These are phyloP conservation scores for Wickerhamiella cacticola DNA, from an alignment of 805 yeast species.

Conservation along the genomic window DNA sequence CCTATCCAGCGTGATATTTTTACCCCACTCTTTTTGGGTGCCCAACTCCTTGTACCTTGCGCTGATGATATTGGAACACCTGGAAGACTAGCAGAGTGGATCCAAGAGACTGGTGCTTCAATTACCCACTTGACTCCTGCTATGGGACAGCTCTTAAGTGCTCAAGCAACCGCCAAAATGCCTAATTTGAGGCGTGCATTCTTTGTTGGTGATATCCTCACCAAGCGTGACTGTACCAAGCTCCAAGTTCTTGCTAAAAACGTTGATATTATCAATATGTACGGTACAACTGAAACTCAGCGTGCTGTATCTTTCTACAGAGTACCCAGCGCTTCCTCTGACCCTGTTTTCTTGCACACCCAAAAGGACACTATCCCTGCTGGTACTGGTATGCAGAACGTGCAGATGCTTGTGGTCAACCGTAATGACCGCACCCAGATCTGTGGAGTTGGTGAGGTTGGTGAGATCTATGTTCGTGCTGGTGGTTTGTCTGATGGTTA, in stretches of 20 bases:
- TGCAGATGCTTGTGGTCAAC: constrained; percentile 86
- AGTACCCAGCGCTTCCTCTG: constrained; percentile 58
- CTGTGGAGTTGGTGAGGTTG: constrained; percentile 98
- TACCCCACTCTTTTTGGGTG: constrained; percentile 94
- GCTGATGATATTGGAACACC: constrained; percentile 98
- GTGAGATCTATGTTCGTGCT: constrained; percentile 96
- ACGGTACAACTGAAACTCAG: constrained; percentile 98
- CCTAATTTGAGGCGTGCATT: constrained; percentile 88
- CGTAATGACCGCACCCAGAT: constrained; percentile 76
- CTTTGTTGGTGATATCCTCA: constrained; percentile 94
- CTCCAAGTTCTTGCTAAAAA: constrained; percentile 86
- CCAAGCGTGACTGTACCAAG: constrained; percentile 92
- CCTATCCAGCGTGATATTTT: constrained; percentile 99
- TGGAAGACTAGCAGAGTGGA: constrained; percentile 95
- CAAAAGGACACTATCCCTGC: constrained; percentile 97
- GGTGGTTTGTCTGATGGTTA: constrained; percentile 97
- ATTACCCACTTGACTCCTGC: constrained; percentile 98
- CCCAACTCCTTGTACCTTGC: constrained; percentile 84
- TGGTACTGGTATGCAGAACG: constrained; percentile 94
- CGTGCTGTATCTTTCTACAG: constrained; percentile 93
- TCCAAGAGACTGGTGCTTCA: constrained; percentile 78
- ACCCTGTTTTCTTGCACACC: constrained; percentile 61
- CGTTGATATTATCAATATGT: constrained; percentile 88
- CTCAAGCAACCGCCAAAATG: constrained; percentile 83
- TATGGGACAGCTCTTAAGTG: constrained; percentile 94